These are phyloP conservation scores for Geotrichum cucujoidarum DNA, from an alignment of 1,139 yeast species.

Conservation along the genomic window DNA sequence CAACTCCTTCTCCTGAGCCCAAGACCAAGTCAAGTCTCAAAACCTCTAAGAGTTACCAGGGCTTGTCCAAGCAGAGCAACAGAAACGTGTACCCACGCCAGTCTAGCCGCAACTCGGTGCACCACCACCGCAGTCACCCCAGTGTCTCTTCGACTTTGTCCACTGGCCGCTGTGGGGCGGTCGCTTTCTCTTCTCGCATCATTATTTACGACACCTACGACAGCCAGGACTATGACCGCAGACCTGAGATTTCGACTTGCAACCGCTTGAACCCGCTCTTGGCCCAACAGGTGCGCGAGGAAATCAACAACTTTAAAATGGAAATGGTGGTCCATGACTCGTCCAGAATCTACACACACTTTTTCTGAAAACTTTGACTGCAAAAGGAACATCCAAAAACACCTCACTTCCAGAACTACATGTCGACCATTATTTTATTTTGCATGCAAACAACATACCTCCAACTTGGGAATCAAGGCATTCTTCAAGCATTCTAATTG, in stretches of 20 bases:
- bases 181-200: slow-evolving; percentile 79
- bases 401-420: no score
- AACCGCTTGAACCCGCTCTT: slow-evolving; percentile 82
- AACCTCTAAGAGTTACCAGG: slow-evolving; percentile 7
- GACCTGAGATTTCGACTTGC: slow-evolving; percentile 91
- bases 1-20: slow-evolving; percentile 9
- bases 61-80: not conserved
- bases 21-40: slow-evolving; percentile 10
- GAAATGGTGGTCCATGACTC: slow-evolving; percentile 79
- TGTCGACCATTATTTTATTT: no score
- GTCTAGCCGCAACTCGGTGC: slow-evolving; percentile 17
- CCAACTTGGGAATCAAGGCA: no score
- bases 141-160: slow-evolving; percentile 12
- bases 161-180: slow-evolving; percentile 32
- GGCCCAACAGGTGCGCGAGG: slow-evolving; percentile 85
- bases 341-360: slow-evolving; percentile 78
- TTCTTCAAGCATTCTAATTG: no score
- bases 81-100: slow-evolving; percentile 20
- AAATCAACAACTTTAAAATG: slow-evolving; percentile 62
- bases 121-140: slow-evolving; percentile 18
- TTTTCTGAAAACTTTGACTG: slow-evolving; percentile 49
- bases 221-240: slow-evolving; percentile 83
- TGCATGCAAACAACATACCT: no score
- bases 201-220: slow-evolving; percentile 82
- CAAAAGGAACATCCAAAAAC: no score